A percentile compares a stretch with the other conserved stretches of the same genome.
phyloP scores from a whole-genome alignment of 768 basidiomycete species.

The Suillus decipiens region DNA sequence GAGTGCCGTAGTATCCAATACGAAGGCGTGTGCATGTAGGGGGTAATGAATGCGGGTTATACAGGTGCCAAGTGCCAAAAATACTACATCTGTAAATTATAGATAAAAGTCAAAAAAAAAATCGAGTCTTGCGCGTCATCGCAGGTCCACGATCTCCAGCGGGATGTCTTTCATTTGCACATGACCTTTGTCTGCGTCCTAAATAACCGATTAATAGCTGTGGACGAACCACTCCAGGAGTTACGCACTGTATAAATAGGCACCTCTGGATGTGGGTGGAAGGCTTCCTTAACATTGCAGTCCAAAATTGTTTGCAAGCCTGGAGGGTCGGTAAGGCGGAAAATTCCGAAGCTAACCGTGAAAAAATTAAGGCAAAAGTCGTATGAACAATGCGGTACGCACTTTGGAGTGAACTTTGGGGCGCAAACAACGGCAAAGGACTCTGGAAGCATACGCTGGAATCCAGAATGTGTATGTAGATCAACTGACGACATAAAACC shows the following conservation, averaged over 20 bases:
- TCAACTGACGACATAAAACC: conserved; percentile 96
- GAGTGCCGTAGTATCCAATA: conserved; percentile 12
- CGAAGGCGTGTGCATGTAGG: background rate
- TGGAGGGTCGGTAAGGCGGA: conserved; percentile 86
- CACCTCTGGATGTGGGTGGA: conserved; percentile 82
- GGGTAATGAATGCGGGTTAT: conserved; percentile 3
- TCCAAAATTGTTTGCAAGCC: conserved; percentile 71
- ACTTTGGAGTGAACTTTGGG: conserved; percentile 77
- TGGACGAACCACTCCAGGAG: conserved; percentile 2
- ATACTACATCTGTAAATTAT: conserved; percentile 3
- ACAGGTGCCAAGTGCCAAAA: conserved; percentile 5
- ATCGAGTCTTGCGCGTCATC: conserved; percentile 31
- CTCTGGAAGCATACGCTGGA: conserved; percentile 88
- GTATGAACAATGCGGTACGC: conserved; percentile 27
- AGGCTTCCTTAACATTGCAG: conserved; percentile 72
- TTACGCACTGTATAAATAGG: conserved; percentile 83
- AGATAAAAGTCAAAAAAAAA: background rate
- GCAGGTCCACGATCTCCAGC: conserved; percentile 85
- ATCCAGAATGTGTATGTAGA: conserved; percentile 87
- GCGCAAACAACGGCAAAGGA: conserved; percentile 94
- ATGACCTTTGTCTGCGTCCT: conserved; percentile 88
- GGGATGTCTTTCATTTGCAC: conserved; percentile 73
- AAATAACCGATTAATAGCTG: background rate
- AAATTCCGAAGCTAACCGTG: conserved; percentile 68
- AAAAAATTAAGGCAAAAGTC: background rate